Base-by-base conservation (phyloP, 129 eudicot genomes). In the Deinandra increscens region DNA sequence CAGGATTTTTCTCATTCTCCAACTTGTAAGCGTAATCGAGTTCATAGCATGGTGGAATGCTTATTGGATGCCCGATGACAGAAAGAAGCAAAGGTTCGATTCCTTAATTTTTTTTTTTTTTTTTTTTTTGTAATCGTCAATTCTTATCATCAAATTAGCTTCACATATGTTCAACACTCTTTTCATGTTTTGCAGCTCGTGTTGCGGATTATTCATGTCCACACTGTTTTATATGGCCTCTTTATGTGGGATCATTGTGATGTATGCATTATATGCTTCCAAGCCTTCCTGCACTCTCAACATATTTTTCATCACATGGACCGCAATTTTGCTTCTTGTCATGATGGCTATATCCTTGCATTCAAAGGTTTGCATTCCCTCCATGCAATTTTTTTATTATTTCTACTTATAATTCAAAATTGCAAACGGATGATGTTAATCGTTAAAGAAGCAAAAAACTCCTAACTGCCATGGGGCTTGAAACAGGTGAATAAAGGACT, bases 31-130 rank as follows among this genome's bases (percentile, higher is more conserved):
- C 69, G 93, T 89, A 18, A 93, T 89, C 13, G 95, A 93, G 80
- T 93, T 93, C 75, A 86, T 93, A 50, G 86, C 97, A 15, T 93
- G 99, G 99, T 93, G 97, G 96, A 89, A 89, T 70, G 82, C 83
- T 65, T 87, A 83, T 49, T 93, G 98, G 97, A 89, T 85, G 92
- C 86, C 98, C 7, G 80, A 81, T 60, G 92, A 81, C 53, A 78
- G 61, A 45, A 75, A 74, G 73, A 85, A 81, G 64, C 85, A 82
- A 45, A 93, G 92, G 98, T 93, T 60, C 11, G 4, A 14, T 2
- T 31, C 29, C 6, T 58, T 33, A 6, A 7, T 13, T 29, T 9
- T 29, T 31, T 29, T 29, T 26, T 4, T 5, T n/a, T 13, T 29
- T 9, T 29, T 31, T 29, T 29, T 26, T 4, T 5, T 12, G 5